Percentiles rank a stretch among this genome's conserved stretches.
Evolutionary conservation across 2,329 filamentous ascomycete species (phyloP).

Genomic region (Penicillium oxalicum): DNA sequence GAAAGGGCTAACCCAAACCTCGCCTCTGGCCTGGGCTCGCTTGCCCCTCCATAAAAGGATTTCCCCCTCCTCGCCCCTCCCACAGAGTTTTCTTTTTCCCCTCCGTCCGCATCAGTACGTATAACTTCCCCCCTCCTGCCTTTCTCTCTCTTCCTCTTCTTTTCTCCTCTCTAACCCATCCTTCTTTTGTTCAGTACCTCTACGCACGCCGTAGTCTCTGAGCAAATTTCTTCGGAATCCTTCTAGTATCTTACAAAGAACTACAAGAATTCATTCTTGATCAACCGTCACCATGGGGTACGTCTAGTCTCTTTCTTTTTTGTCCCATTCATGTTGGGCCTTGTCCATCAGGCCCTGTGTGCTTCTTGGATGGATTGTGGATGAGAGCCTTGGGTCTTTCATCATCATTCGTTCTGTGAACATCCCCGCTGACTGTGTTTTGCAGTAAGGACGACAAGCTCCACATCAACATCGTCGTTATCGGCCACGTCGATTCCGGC

Average conservation of each 20-base stretch:
- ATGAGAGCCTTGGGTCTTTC: neutral
- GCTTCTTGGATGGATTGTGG: neutral
- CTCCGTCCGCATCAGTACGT: constrained; percentile 44
- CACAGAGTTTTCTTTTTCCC: constrained; percentile 36
- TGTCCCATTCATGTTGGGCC: neutral
- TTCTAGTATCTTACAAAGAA: constrained; percentile 46
- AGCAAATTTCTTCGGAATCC: constrained; percentile 37
- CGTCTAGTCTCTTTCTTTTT: neutral
- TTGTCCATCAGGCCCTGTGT: neutral
- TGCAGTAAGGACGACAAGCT: constrained; percentile 87
- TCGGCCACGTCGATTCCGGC: constrained; percentile 99
- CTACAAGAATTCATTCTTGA: constrained; percentile 39
- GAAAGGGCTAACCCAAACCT: constrained; percentile 34
- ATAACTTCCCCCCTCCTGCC: constrained; percentile 29
- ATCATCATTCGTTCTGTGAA: neutral
- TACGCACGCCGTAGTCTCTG: constrained; percentile 50
- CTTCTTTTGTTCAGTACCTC: constrained; percentile 41
- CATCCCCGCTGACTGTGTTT: constrained; percentile 11
- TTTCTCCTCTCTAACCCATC: constrained; percentile 23
- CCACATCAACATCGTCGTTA: constrained; percentile 98
- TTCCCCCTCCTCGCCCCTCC: constrained; percentile 38
- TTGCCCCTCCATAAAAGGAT: constrained; percentile 45
- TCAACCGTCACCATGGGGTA: constrained; percentile 57
- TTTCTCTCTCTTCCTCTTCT: constrained; percentile 13
- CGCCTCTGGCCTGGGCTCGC: constrained; percentile 27